These are phyloP conservation scores for Leccinellum luteum DNA, from an alignment of 768 basidiomycete species.

Conservation along the genomic window DNA sequence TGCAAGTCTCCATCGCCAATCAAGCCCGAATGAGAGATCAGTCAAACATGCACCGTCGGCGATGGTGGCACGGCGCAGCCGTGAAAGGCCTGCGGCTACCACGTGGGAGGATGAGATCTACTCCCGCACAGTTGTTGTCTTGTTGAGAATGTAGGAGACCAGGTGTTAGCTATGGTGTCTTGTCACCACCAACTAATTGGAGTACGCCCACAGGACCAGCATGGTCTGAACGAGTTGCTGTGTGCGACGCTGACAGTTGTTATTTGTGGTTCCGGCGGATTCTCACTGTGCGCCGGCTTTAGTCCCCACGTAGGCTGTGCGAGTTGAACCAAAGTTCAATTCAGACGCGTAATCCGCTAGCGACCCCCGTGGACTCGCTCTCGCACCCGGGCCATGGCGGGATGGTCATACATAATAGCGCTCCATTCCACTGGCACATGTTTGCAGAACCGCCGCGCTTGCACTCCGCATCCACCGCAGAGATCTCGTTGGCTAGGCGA, in stretches of 20 bases:
- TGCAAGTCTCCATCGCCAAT: slow-evolving; percentile 20
- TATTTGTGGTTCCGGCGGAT: slow-evolving; percentile 16
- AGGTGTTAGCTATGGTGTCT: neutral
- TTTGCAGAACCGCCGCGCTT: neutral
- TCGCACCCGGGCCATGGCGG: neutral
- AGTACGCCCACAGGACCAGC: neutral
- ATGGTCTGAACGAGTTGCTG: slow-evolving; percentile 16
- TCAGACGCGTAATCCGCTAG: neutral
- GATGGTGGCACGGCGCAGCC: slow-evolving; percentile 4
- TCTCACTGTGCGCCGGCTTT: slow-evolving; percentile 25
- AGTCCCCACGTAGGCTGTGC: slow-evolving; percentile 25
- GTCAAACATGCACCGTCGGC: slow-evolving; percentile 6
- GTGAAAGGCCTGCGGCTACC: slow-evolving; percentile 4
- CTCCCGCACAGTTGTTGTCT: slow-evolving; percentile 8
- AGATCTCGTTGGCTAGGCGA: neutral
- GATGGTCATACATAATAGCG: neutral
- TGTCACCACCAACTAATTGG: neutral
- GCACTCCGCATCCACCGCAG: neutral
- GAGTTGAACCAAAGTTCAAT: neutral
- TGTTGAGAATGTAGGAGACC: slow-evolving; percentile 8
- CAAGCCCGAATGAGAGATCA: slow-evolving; percentile 16
- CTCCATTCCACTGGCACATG: neutral
- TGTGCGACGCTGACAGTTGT: slow-evolving; percentile 14
- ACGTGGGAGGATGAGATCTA: slow-evolving; percentile 21
- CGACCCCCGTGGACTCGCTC: slow-evolving; percentile 1